Evolutionary conservation across 140 eudicot species (phyloP).

Genomic region (Flaveria floridana): DNA sequence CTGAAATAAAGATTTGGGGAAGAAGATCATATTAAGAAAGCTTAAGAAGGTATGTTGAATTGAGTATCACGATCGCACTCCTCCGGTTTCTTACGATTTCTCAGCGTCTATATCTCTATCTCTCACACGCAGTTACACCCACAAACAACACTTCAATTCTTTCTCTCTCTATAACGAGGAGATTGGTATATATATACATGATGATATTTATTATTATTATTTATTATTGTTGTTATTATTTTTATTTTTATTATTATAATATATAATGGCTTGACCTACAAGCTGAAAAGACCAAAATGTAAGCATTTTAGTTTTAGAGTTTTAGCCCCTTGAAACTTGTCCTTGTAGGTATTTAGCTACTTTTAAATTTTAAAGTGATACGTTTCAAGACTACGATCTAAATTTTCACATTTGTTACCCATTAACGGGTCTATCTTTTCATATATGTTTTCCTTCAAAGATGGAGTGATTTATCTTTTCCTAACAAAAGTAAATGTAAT

Average conservation of each 20-base stretch:
- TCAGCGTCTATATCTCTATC: not conserved
- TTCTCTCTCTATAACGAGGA: not conserved
- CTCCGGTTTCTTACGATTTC: not conserved
- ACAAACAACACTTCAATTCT: not conserved
- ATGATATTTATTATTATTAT: not conserved
- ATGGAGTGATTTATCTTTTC: not conserved
- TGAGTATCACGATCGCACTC: not conserved
- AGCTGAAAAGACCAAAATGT: not conserved
- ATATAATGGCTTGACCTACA: conserved; percentile 21
- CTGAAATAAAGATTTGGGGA: not conserved
- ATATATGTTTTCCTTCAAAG: not conserved
- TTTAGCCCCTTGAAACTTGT: not conserved
- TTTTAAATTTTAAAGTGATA: not conserved
- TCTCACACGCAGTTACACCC: conserved; percentile 5
- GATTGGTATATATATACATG: not conserved
- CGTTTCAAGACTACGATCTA: not conserved
- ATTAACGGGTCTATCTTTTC: not conserved
- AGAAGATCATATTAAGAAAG: not conserved
- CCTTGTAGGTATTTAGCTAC: not conserved
- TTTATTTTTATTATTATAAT: not conserved
- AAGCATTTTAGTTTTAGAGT: not conserved
- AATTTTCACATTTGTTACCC: not conserved
- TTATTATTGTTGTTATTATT: too few relatives aligned
- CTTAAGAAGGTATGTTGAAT: not conserved
- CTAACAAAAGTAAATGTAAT: not conserved